Conservation (phyloP, 305 asterid species). For the Solanum hybrid region DNA sequence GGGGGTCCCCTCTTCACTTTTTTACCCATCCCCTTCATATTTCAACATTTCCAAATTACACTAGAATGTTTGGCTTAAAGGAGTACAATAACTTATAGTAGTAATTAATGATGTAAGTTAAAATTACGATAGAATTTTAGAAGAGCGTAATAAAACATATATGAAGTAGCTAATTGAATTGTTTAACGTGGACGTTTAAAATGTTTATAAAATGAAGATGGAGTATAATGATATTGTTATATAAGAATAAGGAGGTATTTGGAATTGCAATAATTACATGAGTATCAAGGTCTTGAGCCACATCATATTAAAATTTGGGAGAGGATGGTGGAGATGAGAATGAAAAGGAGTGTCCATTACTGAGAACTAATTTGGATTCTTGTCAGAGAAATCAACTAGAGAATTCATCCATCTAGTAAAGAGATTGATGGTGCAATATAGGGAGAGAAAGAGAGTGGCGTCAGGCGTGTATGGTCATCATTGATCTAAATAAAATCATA, state of each 20-base stretch:
- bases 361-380: neutral
- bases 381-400: neutral
- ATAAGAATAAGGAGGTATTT: neutral
- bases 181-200: neutral
- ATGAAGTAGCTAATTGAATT: neutral
- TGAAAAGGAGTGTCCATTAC: neutral
- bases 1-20: neutral
- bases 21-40: neutral
- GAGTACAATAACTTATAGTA: neutral
- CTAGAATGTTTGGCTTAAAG: neutral
- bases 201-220: neutral
- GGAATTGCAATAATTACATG: neutral
- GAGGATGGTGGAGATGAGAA: neutral
- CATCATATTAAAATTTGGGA: neutral
- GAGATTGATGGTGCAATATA: neutral
- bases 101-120: neutral
- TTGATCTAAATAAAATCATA: neutral
- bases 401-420: neutral
- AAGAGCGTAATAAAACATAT: neutral
- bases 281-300: neutral
- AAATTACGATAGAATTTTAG: neutral
- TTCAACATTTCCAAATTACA: neutral
- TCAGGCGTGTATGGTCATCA: neutral
- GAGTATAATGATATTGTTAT: neutral
- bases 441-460: neutral